Conservation (phyloP, 257 asterid genomes). For the Schizonepeta tenuifolia region DNA sequence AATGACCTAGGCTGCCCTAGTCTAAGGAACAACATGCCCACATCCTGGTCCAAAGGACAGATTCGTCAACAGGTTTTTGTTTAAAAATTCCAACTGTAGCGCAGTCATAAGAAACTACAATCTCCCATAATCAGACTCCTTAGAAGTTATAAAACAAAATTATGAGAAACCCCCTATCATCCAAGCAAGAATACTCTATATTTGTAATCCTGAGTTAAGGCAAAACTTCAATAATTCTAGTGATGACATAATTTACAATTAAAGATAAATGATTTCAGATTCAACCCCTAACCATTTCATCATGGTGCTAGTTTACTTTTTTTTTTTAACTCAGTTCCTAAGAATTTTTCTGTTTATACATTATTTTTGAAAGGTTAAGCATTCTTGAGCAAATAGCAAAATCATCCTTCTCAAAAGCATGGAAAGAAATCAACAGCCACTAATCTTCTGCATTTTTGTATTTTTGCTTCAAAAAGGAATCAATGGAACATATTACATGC, state of each 20-base stretch:
- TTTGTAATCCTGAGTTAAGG: background rate
- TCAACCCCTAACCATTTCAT: background rate
- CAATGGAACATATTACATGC: constrained; percentile 15
- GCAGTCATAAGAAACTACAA: background rate
- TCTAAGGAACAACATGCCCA: constrained; percentile 3
- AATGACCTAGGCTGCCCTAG: background rate
- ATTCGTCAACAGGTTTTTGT: background rate
- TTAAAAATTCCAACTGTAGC: constrained; percentile 18
- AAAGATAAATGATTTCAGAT: constrained; percentile 9
- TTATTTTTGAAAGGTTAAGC: background rate
- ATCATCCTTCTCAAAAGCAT: constrained; percentile 19
- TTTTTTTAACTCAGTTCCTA: constrained; percentile 1
- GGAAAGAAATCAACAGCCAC: no score
- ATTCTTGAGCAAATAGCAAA: constrained; percentile 4
- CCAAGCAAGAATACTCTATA: constrained; percentile 7
- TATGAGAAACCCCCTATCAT: constrained; percentile 1
- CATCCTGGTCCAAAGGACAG: background rate
- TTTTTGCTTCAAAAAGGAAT: constrained; percentile 21
- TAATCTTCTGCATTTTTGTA: background rate
- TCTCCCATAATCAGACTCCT: background rate
- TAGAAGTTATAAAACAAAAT: constrained; percentile 13
- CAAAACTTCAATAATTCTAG: background rate
- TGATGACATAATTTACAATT: background rate
- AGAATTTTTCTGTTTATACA: background rate
- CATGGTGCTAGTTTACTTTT: background rate